These are phyloP conservation scores for Fusarium praegraminearum DNA, from an alignment of 2,329 filamentous ascomycete species.

Conservation along the genomic window DNA sequence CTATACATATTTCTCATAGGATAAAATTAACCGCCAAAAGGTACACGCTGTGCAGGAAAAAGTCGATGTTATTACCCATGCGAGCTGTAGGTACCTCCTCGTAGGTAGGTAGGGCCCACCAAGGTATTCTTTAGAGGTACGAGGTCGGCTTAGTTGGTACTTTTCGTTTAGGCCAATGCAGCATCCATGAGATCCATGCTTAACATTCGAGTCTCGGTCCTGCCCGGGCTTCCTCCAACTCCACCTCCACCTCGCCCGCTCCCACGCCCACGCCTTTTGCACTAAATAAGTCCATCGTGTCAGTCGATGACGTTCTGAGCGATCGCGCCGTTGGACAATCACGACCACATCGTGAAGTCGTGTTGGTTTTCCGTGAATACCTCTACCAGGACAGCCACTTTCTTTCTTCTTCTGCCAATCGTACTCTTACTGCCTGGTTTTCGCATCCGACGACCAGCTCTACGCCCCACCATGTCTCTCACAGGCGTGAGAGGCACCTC, in stretches of 20 bases:
- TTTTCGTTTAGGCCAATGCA: constrained; percentile 6
- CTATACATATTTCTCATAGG: background rate
- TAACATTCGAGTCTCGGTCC: constrained; percentile 37
- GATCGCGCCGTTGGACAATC: constrained; percentile 27
- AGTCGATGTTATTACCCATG: background rate
- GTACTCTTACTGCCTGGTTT: background rate
- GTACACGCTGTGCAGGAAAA: background rate
- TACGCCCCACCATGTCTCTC: constrained; percentile 59
- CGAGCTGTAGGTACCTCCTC: background rate
- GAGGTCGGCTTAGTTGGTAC: background rate
- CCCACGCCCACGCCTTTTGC: constrained; percentile 20
- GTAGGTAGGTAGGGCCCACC: constrained; percentile 2
- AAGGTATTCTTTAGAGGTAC: constrained; percentile 9
- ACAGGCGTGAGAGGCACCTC: constrained; percentile 62
- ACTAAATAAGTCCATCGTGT: constrained; percentile 36
- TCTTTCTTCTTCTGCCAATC: constrained; percentile 6
- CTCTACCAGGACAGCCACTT: background rate
- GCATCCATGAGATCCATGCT: background rate
- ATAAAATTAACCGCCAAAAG: background rate
- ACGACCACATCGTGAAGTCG: constrained; percentile 19
- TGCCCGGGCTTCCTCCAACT: constrained; percentile 37
- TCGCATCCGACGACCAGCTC: constrained; percentile 17
- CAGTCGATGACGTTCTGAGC: constrained; percentile 47
- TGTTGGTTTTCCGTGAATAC: constrained; percentile 16
- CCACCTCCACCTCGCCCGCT: constrained; percentile 27